These are phyloP conservation scores for Hemisphaericaspora nanyangensis DNA, from an alignment of 805 yeast species.

Conservation along the genomic window DNA sequence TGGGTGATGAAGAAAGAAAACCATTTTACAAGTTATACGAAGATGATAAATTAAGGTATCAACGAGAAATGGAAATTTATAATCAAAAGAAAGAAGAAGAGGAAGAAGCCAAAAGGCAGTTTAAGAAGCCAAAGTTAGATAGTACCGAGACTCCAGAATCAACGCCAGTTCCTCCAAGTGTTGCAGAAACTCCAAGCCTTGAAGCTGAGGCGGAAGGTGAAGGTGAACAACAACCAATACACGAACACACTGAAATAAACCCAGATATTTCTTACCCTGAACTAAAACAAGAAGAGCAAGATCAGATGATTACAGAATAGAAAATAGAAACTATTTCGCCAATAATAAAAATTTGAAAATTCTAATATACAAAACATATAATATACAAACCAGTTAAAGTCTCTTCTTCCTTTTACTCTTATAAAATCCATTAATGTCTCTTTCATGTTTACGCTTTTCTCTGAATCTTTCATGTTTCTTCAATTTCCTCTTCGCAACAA, in stretches of 20 bases:
- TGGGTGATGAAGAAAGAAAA: slow-evolving; percentile 63
- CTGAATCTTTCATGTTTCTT: slow-evolving; percentile 71
- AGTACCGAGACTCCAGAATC: background rate
- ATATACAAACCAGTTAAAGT: slow-evolving; percentile 14
- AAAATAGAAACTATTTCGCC: background rate
- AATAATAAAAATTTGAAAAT: too few relatives aligned
- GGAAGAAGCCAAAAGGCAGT: slow-evolving; percentile 6
- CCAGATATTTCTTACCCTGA: background rate
- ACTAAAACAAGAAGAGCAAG: background rate
- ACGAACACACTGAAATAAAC: background rate
- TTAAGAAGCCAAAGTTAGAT: slow-evolving; percentile 5
- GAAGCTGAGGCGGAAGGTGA: background rate
- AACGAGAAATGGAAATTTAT: slow-evolving; percentile 63
- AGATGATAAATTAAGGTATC: slow-evolving; percentile 73
- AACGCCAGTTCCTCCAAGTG: background rate
- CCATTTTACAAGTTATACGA: slow-evolving; percentile 75
- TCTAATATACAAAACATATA: too few relatives aligned
- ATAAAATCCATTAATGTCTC: slow-evolving; percentile 74
- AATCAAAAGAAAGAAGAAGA: slow-evolving; percentile 23
- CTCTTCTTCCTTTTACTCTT: slow-evolving; percentile 52
- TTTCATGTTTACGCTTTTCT: slow-evolving; percentile 71
- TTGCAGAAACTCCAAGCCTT: background rate
- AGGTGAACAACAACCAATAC: background rate
- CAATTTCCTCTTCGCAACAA: slow-evolving; percentile 73
- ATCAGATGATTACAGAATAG: background rate